Percentiles rank a stretch among this genome's conserved stretches.
Conservation (phyloP, 495 filamentous ascomycete genomes). For the Tirmania nivea region DNA sequence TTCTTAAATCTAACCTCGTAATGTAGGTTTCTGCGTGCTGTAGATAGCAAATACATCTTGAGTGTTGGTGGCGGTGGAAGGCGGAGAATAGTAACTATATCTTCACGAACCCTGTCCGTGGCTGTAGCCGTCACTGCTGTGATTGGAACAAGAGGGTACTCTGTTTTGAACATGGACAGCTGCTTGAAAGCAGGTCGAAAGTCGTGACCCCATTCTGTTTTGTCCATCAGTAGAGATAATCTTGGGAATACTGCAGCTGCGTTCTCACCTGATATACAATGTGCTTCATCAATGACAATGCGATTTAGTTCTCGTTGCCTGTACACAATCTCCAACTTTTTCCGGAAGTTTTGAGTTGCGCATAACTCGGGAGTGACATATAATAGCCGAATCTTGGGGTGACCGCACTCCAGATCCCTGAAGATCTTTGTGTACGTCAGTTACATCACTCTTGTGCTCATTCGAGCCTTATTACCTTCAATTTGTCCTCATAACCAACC, state of each 20-base stretch:
- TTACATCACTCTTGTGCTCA: not conserved
- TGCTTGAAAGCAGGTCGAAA: conserved; percentile 82
- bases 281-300: conserved; percentile 82
- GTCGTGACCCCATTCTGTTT: conserved; percentile 80
- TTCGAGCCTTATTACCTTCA: conserved; percentile 5
- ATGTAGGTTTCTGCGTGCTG: conserved; percentile 65
- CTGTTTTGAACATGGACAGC: conserved; percentile 67
- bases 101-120: conserved; percentile 51
- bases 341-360: conserved; percentile 53
- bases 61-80: conserved; percentile 31
- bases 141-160: conserved; percentile 63
- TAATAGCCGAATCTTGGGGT: conserved; percentile 61
- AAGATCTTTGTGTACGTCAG: conserved; percentile 29
- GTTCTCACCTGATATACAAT: conserved; percentile 49
- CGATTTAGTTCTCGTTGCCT: conserved; percentile 61
- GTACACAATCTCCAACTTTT: conserved; percentile 49
- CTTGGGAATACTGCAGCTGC: not conserved
- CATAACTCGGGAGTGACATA: conserved; percentile 91
- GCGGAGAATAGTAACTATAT: conserved; percentile 55
- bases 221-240: not conserved
- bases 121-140: conserved; percentile 85
- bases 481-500: conserved; percentile 38
- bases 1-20: conserved; percentile 77
- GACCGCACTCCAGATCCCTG: conserved; percentile 63
- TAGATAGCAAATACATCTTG: conserved; percentile 60